Evolutionary conservation across 441 rosid genomes (phyloP), one percentile per base, ranked within the genome.

Genomic region (Pelargonium citronellum): DNA sequence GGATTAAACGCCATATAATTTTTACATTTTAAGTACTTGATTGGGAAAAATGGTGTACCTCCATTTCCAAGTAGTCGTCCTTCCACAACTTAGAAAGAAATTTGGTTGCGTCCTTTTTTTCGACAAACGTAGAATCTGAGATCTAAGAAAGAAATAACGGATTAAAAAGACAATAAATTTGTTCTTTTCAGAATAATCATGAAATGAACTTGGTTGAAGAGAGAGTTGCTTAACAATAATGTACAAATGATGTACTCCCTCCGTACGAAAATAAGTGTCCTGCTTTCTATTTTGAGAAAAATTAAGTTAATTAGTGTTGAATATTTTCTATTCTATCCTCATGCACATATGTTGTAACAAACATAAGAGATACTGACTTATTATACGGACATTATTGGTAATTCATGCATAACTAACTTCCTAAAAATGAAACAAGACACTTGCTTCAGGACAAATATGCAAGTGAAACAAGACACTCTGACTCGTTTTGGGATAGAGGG

Each of bases 51-150:
- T 16, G 39, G 34, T 22, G 53, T 81, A 88, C 97, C 96, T 91
- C 95, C 96, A 91, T 85, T 67, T 82, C 86, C 79, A 94, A 78
- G 83, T 83, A 90, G 53, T 82, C 81, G 68, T 87, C 98, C 82
- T 88, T 86, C 96, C 93, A 88, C 79, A 91, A 49, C 85, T 80
- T 86, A 73, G 77, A 81, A 58, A 94, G 96, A 66, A 83, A 66
- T 65, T 77, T 82, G 5, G 82, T 69, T 0, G 91, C 76, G 44
- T 86, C 89, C 76, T 82, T 87, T 84, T 86, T 89, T 63, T 88
- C 91, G 70, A 84, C 83, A 68, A 91, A 84, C 17, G 88, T 77
- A 3, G 83, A 76, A 76, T 84, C 84, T 27, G 91, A 85, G 74
- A 91, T 87, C 99, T 94, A 75, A 71, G 77, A 12, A 64, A 68